Evolutionary conservation across 2,329 filamentous ascomycete genomes (phyloP).

Genomic region (Capronia epimyces): DNA sequence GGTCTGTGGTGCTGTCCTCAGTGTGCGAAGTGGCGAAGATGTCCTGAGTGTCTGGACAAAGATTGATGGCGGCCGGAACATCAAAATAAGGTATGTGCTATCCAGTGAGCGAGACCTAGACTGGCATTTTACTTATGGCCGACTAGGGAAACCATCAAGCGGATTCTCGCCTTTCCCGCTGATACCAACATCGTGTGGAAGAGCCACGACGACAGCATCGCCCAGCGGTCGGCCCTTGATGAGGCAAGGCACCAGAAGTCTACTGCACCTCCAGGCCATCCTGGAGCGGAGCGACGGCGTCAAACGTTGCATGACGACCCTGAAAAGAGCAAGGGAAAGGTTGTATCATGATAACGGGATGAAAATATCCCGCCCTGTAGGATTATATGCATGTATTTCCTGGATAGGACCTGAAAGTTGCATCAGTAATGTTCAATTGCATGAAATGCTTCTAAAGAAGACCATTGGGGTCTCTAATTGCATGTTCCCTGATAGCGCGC

Average conservation of each 20-base stretch:
- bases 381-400: constrained; percentile 14
- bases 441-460: background rate
- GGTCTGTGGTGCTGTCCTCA: constrained; percentile 89
- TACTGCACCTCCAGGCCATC: constrained; percentile 33
- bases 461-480: background rate
- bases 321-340: constrained; percentile 40
- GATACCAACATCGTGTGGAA: constrained; percentile 94
- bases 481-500: too few species aligned
- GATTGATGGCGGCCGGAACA: constrained; percentile 84
- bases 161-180: constrained; percentile 73
- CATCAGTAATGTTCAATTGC: background rate
- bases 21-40: constrained; percentile 90
- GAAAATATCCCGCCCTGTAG: constrained; percentile 12
- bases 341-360: constrained; percentile 31
- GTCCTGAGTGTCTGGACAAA: constrained; percentile 97
- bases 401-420: constrained; percentile 15
- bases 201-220: constrained; percentile 92
- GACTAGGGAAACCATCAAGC: constrained; percentile 83
- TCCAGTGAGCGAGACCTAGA: background rate
- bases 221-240: constrained; percentile 82
- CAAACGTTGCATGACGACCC: constrained; percentile 41
- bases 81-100: constrained; percentile 81
- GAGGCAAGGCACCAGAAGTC: constrained; percentile 84
- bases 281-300: constrained; percentile 40
- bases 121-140: constrained; percentile 28